Base-by-base conservation (phyloP, 306 rosid genomes). In the Argentina anserina region DNA sequence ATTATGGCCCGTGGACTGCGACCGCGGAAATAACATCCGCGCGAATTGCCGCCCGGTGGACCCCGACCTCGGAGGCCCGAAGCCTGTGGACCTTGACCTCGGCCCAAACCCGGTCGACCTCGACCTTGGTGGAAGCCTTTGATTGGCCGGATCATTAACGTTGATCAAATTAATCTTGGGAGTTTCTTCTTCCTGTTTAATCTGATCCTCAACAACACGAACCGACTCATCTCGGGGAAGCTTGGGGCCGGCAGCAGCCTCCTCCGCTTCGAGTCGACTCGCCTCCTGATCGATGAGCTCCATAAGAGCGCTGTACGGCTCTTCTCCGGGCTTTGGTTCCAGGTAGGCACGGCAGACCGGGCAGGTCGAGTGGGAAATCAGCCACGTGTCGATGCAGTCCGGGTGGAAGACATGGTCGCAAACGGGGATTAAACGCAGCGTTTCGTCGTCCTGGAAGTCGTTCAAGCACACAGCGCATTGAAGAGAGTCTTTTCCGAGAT, bases 401-500 rank as follows among this genome's bases (percentile, higher is more conserved):
- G 87, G 60, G 76, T 94, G 99, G 78, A 94, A 94, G 58, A 91
- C 97, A 74, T 94, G 99, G 80, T 83, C 86, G 49, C 99, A 94
- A 20, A 82, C 81, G 9, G 97, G 97, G 28, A 94, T 82, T 69
- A 94, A 88, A 83, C 99, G 99, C 88, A 94, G 89, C 76, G 87
- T 88, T 76, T 94, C 99, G 1, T 84, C 75, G 42, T 83, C 92
- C 39, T 88, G 79, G 50, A 94, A 94, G 53, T 89, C 99, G 81
- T 82, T 90, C 17, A 94, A 70, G 77, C 99, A 94, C 14, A 94
- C 96, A n/a, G 97, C 99, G 74, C 99, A 94, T 74, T 91, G 96
- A 4, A 94, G 84, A 14, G 96, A 23, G 40, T 81, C 86, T 4
- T 75, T 53, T 2, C 97, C 99, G 10, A 91, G 78, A 71, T 89